Conservation (phyloP, 129 eudicot genomes). For the Lactuca sativa region DNA sequence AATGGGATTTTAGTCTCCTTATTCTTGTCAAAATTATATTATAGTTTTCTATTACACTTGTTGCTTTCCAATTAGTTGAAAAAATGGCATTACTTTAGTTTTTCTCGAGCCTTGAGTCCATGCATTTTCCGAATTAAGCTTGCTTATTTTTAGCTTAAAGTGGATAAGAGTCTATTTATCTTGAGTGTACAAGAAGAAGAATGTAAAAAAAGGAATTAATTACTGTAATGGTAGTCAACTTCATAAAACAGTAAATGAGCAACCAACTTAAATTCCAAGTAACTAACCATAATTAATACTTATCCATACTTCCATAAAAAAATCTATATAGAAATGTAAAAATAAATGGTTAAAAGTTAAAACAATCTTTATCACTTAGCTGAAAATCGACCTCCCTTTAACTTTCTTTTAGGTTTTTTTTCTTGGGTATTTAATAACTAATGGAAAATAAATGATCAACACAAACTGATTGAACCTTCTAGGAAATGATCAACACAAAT, state of each 20-base stretch:
- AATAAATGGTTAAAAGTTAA: not conserved
- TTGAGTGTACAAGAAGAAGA: constrained; percentile 18
- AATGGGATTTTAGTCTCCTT: constrained; percentile 40
- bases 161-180: constrained; percentile 15
- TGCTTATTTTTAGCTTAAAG: constrained; percentile 20
- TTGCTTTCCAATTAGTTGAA: constrained; percentile 18
- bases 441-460: not conserved
- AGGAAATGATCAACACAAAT: not conserved
- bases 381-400: not conserved
- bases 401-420: not conserved
- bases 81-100: constrained; percentile 37
- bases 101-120: constrained; percentile 54
- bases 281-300: not conserved
- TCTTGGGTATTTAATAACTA: constrained; percentile 5
- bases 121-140: constrained; percentile 25
- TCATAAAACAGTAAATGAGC: constrained; percentile 17
- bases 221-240: constrained; percentile 16
- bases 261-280: constrained; percentile 10
- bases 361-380: not conserved
- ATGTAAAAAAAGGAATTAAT: not conserved
- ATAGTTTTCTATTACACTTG: constrained; percentile 26
- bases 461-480: not conserved
- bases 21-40: constrained; percentile 32
- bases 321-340: constrained; percentile 8
- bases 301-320: constrained; percentile 2